Evolutionary conservation across 306 rosid species (phyloP), one percentile per base, ranked within the genome.

Genomic region (Purshia tridentata): DNA sequence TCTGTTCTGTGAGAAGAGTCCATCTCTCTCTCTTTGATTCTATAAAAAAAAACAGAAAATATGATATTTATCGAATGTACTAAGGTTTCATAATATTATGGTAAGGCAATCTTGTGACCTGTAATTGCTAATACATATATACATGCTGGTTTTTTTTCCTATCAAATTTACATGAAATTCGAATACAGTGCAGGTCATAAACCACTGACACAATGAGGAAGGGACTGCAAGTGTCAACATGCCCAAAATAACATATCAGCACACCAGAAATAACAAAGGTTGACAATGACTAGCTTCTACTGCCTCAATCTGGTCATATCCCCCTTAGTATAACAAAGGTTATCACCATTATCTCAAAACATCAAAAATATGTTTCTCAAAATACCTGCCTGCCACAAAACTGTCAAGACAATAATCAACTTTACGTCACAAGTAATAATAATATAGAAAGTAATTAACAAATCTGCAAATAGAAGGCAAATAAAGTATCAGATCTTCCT

Each of bases 21-120:
- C 35, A 86, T 49, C 29, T 83, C 88, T 85, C 72, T 72, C 80
- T 82, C 75, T 59, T 42, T 35, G 73, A 55, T 53, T 54, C 61
- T 37, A 23, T 9, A 23, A 19, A 23, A 9, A 37, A 19, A 6
- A 54, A 6, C 8, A 51, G 6, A 54, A 20, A 54, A 54, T 0
- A 18, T 16, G 8, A 54, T 8, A 3, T 29, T 18, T 54, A 6
- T 35, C 35, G 19, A 19, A 54, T 18, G 59, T 11, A 54, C 29
- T 22, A 60, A 29, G 1, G 1, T 29, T 29, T 29, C 35, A 3
- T 29, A 29, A 29, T 29, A 29, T 29, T 29, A 29, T 29, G 35
- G 35, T 29, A 29, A 29, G 65, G 37, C 65, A 59, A 8, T 8
- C 46, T 37, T 60, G 65, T 35, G 13, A 16, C 45, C 15, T 37